Percentiles rank a stretch among this genome's conserved stretches.
These are phyloP conservation scores for Pichia terricola DNA, from an alignment of 1,139 yeast genomes.

Conservation along the genomic window DNA sequence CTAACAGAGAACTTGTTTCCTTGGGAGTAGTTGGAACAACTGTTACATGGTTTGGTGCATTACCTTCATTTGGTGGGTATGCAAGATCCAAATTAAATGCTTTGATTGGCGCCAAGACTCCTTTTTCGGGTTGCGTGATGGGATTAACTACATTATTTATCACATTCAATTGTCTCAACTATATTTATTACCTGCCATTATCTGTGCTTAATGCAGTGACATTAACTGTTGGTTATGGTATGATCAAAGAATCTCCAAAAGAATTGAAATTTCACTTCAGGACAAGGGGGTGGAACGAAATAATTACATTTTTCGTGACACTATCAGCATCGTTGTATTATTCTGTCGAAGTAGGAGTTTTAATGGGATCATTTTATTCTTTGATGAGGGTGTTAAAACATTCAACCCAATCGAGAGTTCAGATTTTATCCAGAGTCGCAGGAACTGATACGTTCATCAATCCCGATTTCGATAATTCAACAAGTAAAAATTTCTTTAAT, in stretches of 20 bases:
- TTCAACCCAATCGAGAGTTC: slow-evolving; percentile 82
- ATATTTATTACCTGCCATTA: slow-evolving; percentile 65
- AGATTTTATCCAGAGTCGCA: slow-evolving; percentile 75
- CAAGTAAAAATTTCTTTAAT: slow-evolving; percentile 6
- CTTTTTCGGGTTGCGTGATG: slow-evolving; percentile 74
- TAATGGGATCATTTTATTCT: slow-evolving; percentile 75
- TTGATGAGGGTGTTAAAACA: slow-evolving; percentile 73
- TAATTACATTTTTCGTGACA: slow-evolving; percentile 65
- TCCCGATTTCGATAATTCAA: slow-evolving; percentile 45
- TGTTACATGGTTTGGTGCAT: slow-evolving; percentile 63
- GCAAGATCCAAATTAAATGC: slow-evolving; percentile 89
- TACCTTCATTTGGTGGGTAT: slow-evolving; percentile 95
- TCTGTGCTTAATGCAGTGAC: slow-evolving; percentile 79
- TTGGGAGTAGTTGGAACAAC: slow-evolving; percentile 67
- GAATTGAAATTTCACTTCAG: slow-evolving; percentile 68
- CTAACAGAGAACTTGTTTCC: slow-evolving; percentile 73
- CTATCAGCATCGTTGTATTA: slow-evolving; percentile 64
- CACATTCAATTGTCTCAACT: slow-evolving; percentile 50
- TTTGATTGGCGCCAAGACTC: slow-evolving; percentile 76
- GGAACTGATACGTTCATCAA: slow-evolving; percentile 69
- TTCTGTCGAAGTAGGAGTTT: slow-evolving; percentile 85
- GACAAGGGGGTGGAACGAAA: slow-evolving; percentile 69
- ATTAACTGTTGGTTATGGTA: slow-evolving; percentile 65
- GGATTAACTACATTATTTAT: slow-evolving; percentile 64
- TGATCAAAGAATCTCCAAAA: slow-evolving; percentile 80